Evolutionary conservation across 345 rosid species (phyloP).

Genomic region (Garcia nutans): DNA sequence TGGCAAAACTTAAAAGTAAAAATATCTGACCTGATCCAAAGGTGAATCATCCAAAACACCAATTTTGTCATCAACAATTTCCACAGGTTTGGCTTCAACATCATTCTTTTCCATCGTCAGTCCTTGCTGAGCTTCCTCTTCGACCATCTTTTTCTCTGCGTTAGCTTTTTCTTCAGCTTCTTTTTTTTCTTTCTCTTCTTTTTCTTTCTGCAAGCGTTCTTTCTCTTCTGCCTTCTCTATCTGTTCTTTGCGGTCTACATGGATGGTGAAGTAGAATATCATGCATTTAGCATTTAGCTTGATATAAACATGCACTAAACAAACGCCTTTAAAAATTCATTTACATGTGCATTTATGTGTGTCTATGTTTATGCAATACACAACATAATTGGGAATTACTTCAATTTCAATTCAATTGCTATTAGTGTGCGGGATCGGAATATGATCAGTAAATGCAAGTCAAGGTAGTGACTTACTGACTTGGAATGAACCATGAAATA

Average conservation of each 20-base stretch:
- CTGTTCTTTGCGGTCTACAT: constrained; percentile 74
- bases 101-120: constrained; percentile 26
- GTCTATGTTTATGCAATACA: background rate
- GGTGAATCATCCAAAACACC: constrained; percentile 53
- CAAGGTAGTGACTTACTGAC: background rate
- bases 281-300: constrained; percentile 9
- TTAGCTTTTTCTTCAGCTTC: constrained; percentile 66
- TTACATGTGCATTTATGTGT: background rate
- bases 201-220: constrained; percentile 67
- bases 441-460: background rate
- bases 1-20: background rate
- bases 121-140: constrained; percentile 40
- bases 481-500: background rate
- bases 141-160: constrained; percentile 34
- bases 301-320: background rate
- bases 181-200: constrained; percentile 65
- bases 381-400: background rate
- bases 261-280: constrained; percentile 18
- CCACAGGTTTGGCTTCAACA: constrained; percentile 35
- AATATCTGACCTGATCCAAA: constrained; percentile 54
- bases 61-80: constrained; percentile 41
- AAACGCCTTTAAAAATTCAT: background rate
- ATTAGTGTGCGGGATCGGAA: background rate
- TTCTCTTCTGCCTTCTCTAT: constrained; percentile 86
- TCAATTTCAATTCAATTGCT: constrained; percentile 4